Conservation (phyloP, 108 stramenopile genomes). For the Schizochytrium sp. region DNA sequence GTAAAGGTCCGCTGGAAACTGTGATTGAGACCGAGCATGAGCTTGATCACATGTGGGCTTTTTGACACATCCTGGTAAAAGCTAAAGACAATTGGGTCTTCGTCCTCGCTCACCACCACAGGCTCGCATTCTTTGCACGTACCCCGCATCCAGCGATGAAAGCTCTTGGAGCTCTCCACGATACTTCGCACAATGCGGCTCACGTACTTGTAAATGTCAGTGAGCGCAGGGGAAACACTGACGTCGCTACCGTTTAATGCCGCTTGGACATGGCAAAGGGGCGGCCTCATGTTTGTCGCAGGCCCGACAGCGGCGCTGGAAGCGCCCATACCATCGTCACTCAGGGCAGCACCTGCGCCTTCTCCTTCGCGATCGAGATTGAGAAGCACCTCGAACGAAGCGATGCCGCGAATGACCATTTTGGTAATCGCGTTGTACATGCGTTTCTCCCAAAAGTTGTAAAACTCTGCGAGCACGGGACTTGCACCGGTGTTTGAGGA, state of each 20-base stretch:
- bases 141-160: conserved; percentile 60
- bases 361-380: background rate
- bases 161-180: conserved; percentile 46
- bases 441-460: conserved; percentile 63
- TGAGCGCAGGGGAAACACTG: conserved; percentile 46
- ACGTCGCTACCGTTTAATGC: conserved; percentile 50
- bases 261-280: conserved; percentile 42
- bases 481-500: conserved; percentile 41
- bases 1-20: conserved; percentile 35
- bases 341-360: background rate
- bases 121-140: conserved; percentile 48
- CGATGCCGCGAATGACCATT: conserved; percentile 54
- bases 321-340: background rate
- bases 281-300: conserved; percentile 19
- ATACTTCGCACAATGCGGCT: conserved; percentile 37
- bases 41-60: conserved; percentile 48
- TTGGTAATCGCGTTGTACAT: conserved; percentile 58
- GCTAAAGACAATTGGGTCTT: conserved; percentile 49
- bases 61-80: conserved; percentile 54
- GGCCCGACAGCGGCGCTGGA: background rate
- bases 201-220: conserved; percentile 51
- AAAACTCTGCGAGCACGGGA: conserved; percentile 41
- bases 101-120: conserved; percentile 39
- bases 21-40: conserved; percentile 42
- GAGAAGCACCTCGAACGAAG: conserved; percentile 48